Conservation (phyloP, 2,329 filamentous ascomycete genomes). For the Zymoseptoria crescenta region DNA sequence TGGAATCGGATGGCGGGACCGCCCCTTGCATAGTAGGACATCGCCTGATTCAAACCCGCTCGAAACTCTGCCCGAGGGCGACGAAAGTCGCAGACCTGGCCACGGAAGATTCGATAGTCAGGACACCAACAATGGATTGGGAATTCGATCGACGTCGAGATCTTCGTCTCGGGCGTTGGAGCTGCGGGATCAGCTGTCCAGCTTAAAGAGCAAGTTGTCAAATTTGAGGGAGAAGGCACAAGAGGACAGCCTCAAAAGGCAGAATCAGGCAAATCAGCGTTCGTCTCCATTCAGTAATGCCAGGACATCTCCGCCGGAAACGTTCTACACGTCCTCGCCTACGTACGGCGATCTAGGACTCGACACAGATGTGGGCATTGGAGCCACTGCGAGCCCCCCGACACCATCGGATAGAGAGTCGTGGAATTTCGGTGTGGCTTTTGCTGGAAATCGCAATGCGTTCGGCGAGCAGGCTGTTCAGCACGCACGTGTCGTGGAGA, state of each 20-base stretch:
- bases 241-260: slow-evolving; percentile 68
- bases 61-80: slow-evolving; percentile 38
- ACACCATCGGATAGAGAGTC: slow-evolving; percentile 8
- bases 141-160: slow-evolving; percentile 60
- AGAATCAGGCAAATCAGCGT: slow-evolving; percentile 67
- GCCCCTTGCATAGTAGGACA: slow-evolving; percentile 27
- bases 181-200: slow-evolving; percentile 77
- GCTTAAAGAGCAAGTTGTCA: slow-evolving; percentile 77
- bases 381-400: slow-evolving; percentile 11
- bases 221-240: slow-evolving; percentile 68
- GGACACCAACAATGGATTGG: slow-evolving; percentile 23
- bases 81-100: slow-evolving; percentile 15
- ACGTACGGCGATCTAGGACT: slow-evolving; percentile 12
- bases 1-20: slow-evolving; percentile 9
- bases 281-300: slow-evolving; percentile 62
- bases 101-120: slow-evolving; percentile 10
- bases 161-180: slow-evolving; percentile 65
- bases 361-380: slow-evolving; percentile 19
- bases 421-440: slow-evolving; percentile 8
- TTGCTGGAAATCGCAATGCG: slow-evolving; percentile 20
- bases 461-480: slow-evolving; percentile 20
- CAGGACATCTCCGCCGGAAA: slow-evolving; percentile 20
- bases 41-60: slow-evolving; percentile 34
- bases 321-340: slow-evolving; percentile 21
- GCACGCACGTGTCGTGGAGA: slow-evolving; percentile 10